Conservation (phyloP, 2,329 filamentous ascomycete species). For the Ophiostoma australiae region DNA sequence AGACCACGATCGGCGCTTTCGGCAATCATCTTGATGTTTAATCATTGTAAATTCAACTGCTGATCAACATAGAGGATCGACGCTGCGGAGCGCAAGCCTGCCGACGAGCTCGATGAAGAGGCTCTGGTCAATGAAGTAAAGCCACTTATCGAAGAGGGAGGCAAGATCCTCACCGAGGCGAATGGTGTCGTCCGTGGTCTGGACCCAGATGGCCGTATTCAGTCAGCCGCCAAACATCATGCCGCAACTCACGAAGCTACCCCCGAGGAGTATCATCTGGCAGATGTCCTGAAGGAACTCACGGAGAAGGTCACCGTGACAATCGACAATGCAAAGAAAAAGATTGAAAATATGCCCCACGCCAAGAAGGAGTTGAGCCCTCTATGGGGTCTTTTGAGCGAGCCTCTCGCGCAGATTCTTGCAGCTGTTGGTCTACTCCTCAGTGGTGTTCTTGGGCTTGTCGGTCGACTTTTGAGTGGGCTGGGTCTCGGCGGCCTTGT, state of each 20-base stretch:
- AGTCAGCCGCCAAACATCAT: constrained; percentile 78
- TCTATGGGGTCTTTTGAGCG: constrained; percentile 73
- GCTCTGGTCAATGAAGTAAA: constrained; percentile 79
- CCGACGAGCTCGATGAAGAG: not conserved
- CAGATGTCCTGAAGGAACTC: constrained; percentile 79
- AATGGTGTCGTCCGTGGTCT: constrained; percentile 83
- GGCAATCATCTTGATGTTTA: too few relatives aligned
- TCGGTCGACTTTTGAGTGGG: not conserved
- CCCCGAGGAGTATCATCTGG: constrained; percentile 78
- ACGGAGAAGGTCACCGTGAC: constrained; percentile 74
- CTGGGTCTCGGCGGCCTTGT: not conserved
- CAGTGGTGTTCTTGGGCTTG: not conserved
- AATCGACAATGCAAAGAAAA: constrained; percentile 85
- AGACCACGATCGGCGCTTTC: not conserved
- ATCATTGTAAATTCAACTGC: too few relatives aligned
- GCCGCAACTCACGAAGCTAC: constrained; percentile 68
- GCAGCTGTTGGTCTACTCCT: constrained; percentile 74
- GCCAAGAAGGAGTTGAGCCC: constrained; percentile 94
- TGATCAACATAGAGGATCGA: not conserved
- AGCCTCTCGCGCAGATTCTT: constrained; percentile 89
- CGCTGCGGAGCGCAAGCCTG: not conserved
- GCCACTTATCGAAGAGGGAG: constrained; percentile 82
- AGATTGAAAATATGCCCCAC: constrained; percentile 85
- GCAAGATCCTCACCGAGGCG: constrained; percentile 75
- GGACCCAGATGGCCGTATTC: constrained; percentile 82